Percentiles rank a stretch among this genome's conserved stretches.
Conservation (phyloP, 2,329 filamentous ascomycete species). For the Capronia coronata region DNA sequence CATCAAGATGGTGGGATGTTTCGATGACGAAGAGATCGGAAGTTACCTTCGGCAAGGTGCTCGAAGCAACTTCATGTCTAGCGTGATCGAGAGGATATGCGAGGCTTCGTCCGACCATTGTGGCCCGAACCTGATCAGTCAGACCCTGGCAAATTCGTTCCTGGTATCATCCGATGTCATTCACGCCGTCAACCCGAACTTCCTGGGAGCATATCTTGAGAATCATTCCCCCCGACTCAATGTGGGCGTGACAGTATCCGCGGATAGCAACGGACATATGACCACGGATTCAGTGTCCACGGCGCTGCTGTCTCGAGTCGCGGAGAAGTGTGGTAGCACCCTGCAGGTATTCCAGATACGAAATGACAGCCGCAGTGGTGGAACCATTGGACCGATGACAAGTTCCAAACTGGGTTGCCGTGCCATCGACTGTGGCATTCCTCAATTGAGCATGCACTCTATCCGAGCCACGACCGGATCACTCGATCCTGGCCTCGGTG, state of each 20-base stretch:
- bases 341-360: constrained; percentile 91
- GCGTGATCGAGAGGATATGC: constrained; percentile 71
- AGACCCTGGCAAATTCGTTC: constrained; percentile 88
- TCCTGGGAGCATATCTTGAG: constrained; percentile 72
- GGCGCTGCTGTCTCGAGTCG: constrained; percentile 70
- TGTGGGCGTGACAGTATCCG: constrained; percentile 71
- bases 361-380: constrained; percentile 82
- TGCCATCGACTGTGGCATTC: constrained; percentile 79
- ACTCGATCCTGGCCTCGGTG: constrained; percentile 78
- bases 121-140: constrained; percentile 57
- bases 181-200: constrained; percentile 93
- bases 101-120: constrained; percentile 44
- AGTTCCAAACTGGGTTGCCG: constrained; percentile 73
- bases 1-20: constrained; percentile 86
- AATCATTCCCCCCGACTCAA: constrained; percentile 85
- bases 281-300: constrained; percentile 85
- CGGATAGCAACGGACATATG: constrained; percentile 90
- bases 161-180: constrained; percentile 87
- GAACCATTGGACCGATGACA: constrained; percentile 91
- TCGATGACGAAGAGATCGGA: constrained; percentile 96
- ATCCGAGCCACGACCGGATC: constrained; percentile 82
- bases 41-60: constrained; percentile 86
- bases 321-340: constrained; percentile 62
- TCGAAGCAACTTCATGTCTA: constrained; percentile 77
- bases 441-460: constrained; percentile 90